Base-by-base conservation (phyloP, 1,139 yeast genomes). In the Starmera stellimalicola region DNA sequence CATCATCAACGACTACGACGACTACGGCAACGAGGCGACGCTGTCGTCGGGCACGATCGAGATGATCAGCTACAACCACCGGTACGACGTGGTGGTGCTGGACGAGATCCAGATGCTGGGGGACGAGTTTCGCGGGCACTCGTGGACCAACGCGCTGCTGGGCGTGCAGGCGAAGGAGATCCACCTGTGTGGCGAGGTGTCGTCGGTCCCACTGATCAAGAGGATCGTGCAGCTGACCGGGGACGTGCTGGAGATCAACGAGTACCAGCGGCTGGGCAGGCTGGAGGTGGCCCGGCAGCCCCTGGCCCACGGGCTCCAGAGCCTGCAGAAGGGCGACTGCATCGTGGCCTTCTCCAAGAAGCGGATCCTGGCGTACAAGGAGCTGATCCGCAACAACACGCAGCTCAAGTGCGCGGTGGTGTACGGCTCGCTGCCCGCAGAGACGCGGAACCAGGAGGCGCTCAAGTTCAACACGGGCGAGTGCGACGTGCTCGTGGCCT, bases 81-180 rank as follows among this genome's bases (percentile, higher is more conserved):
- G 70, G 27, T 73, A 81, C 68, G 98, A 93, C 44, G 78, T 87
- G 16, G 91, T 94, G 34, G 91, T 91, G 17, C 71, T 91, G 29
- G 99, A 91, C 60, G 99, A 91, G 54, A 91, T 93, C 41, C 99
- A 91, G 53, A 87, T 93, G 97, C 75, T 91, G 47, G 77, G 74
- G 5, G 95, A 88, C 52, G 62, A 63, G 6, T 62, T 63, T 19
- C 62, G 99, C 42, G 99, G 99, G 0, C 78, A 84, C 60, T 94
- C 96, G 0, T 91, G 98, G 98, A 83, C 96, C 0, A 77, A 77
- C 47, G 97, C 95, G 0, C 64, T 91, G 3, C 60, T 91, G 33
- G 98, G 97, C 3, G 94, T 78, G 0, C 73, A 73, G 39, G 94
- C 97, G 4, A 73, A 74, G 38, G 95, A 87, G 43, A 64, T 91